Percentiles rank a stretch among this genome's conserved stretches.
phyloP scores from a whole-genome alignment of 352 stramenopile species.

The Phytopythium sindhum region DNA sequence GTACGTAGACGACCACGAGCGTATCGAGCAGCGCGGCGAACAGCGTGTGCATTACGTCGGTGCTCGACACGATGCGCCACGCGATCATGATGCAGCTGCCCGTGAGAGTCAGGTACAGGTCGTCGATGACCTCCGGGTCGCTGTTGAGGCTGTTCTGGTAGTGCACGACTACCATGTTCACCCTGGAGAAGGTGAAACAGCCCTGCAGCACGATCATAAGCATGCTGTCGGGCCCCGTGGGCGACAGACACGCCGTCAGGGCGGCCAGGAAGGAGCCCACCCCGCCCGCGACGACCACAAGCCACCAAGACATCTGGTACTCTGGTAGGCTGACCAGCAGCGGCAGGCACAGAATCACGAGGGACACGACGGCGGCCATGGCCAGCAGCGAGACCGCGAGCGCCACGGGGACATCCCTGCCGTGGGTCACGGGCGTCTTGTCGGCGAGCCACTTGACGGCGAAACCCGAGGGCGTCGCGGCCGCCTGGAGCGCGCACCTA shows the following conservation, averaged over 20 bases:
- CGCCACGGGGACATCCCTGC: not conserved
- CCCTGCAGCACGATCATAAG: slow-evolving; percentile 47
- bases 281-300: slow-evolving; percentile 24
- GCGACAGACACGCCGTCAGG: slow-evolving; percentile 42
- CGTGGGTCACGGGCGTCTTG: not conserved
- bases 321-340: not conserved
- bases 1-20: slow-evolving; percentile 45
- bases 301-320: slow-evolving; percentile 1
- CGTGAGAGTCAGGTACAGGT: slow-evolving; percentile 54
- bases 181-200: slow-evolving; percentile 47
- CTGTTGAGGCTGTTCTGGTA: slow-evolving; percentile 27
- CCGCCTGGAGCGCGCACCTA: not conserved
- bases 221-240: slow-evolving; percentile 31
- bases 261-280: slow-evolving; percentile 24
- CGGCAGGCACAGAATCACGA: not conserved
- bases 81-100: slow-evolving; percentile 47
- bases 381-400: not conserved
- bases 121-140: slow-evolving; percentile 49
- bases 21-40: slow-evolving; percentile 55
- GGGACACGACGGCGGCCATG: not conserved
- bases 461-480: not conserved
- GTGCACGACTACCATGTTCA: slow-evolving; percentile 60
- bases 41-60: slow-evolving; percentile 49
- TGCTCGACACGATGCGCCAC: slow-evolving; percentile 51
- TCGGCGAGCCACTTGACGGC: slow-evolving; percentile 5